Conservation (phyloP, 495 filamentous ascomycete species). For the Penicillium tannophilum region DNA sequence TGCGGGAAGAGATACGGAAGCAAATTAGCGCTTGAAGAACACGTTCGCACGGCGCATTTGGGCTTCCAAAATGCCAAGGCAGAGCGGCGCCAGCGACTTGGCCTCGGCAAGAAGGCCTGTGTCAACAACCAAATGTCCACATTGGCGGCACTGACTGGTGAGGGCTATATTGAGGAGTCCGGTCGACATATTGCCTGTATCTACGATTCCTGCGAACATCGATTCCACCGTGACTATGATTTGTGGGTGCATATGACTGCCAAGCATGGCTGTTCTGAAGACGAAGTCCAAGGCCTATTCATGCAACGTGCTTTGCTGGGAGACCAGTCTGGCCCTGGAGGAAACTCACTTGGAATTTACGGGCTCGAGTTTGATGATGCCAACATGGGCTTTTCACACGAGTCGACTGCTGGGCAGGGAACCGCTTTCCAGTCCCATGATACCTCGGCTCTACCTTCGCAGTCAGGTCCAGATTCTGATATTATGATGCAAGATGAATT, state of each 20-base stretch:
- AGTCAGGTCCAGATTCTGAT: conserved; percentile 23
- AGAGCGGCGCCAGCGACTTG: conserved; percentile 43
- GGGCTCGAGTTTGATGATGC: conserved; percentile 44
- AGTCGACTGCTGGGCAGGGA: not conserved
- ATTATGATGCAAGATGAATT: conserved; percentile 32
- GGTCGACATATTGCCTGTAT: conserved; percentile 60
- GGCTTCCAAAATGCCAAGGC: conserved; percentile 53
- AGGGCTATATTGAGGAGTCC: conserved; percentile 55
- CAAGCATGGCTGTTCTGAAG: conserved; percentile 51
- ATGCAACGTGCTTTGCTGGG: conserved; percentile 42
- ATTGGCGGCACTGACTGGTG: conserved; percentile 58
- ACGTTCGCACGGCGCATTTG: conserved; percentile 75
- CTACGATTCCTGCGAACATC: conserved; percentile 52
- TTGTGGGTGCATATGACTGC: conserved; percentile 64
- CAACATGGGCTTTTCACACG: not conserved
- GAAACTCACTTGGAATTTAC: conserved; percentile 44
- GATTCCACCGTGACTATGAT: conserved; percentile 69
- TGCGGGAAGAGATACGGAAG: conserved; percentile 70
- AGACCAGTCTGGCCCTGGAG: conserved; percentile 31
- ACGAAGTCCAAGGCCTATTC: conserved; percentile 53
- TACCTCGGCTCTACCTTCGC: not conserved
- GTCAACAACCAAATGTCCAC: conserved; percentile 30
- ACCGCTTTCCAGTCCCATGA: conserved; percentile 20
- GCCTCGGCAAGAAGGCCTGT: conserved; percentile 27
- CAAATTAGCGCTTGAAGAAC: conserved; percentile 77